Conservation (phyloP, 2,329 filamentous ascomycete species). For the Cytospora schulzeri region DNA sequence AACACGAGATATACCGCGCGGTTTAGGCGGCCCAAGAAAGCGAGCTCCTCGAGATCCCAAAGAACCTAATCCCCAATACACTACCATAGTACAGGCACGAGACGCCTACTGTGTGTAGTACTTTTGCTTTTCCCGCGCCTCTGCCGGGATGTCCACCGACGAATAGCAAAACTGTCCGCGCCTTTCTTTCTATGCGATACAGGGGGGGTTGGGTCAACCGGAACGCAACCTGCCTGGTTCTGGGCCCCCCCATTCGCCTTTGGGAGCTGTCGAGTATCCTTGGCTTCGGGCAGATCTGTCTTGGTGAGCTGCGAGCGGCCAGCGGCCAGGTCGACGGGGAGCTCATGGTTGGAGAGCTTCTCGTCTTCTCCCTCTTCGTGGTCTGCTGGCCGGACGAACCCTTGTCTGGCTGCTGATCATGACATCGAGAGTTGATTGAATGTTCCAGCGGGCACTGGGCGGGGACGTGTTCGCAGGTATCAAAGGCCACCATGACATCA, state of each 20-base stretch:
- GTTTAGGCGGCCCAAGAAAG: neutral
- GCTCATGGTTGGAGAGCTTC: neutral
- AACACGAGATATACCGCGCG: neutral
- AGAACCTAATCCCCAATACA: too few relatives aligned
- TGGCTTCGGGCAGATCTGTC: neutral
- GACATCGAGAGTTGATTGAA: neutral
- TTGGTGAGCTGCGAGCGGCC: neutral
- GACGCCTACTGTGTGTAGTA: neutral
- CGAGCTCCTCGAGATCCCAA: neutral
- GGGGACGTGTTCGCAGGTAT: neutral
- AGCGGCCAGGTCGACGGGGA: neutral
- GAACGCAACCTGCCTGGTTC: neutral
- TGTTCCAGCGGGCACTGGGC: neutral
- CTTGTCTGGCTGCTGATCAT: neutral
- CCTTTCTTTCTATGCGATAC: neutral
- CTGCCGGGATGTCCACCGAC: neutral
- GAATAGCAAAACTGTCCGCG: neutral
- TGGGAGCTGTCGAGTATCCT: neutral
- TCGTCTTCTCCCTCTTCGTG: too few relatives aligned
- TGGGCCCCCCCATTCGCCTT: neutral
- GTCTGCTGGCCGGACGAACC: neutral
- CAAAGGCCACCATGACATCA: neutral
- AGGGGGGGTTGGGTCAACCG: neutral
- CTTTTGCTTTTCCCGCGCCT: neutral
- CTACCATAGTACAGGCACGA: constrained; percentile 1